These are phyloP conservation scores for Penicillium chermesinum DNA, from an alignment of 495 filamentous ascomycete genomes.

Conservation along the genomic window DNA sequence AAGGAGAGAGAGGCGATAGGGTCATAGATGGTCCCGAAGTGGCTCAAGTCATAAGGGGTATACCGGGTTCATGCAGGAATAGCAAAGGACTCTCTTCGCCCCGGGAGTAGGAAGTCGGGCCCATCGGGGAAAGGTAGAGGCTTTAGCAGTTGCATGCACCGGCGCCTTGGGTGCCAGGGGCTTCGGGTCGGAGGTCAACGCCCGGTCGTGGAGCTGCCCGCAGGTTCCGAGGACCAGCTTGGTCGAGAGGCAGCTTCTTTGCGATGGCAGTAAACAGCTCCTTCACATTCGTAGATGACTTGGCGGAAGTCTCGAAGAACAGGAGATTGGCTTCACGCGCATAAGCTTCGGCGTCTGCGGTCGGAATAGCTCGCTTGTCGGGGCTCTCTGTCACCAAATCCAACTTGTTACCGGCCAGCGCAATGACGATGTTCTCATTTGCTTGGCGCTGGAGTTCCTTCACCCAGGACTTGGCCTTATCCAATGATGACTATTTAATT, in stretches of 20 bases:
- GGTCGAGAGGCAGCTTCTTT: constrained; percentile 92
- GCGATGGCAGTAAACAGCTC: constrained; percentile 98
- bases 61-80: background rate
- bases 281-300: constrained; percentile 90
- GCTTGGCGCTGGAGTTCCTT: constrained; percentile 98
- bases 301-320: constrained; percentile 97
- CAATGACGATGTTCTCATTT: constrained; percentile 99
- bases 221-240: constrained; percentile 79
- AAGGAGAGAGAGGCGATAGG: constrained; percentile 1
- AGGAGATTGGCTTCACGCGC: constrained; percentile 86
- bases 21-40: background rate
- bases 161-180: constrained; percentile 66
- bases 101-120: background rate
- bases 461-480: constrained; percentile 99
- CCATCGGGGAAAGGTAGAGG: background rate
- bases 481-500: constrained; percentile 73
- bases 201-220: constrained; percentile 71
- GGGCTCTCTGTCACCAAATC: constrained; percentile 87
- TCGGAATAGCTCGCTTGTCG: constrained; percentile 85
- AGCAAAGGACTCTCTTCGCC: background rate
- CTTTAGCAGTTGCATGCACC: constrained; percentile 71
- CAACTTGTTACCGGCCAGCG: constrained; percentile 93
- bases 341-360: constrained; percentile 90
- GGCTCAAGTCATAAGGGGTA: constrained; percentile 4
- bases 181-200: constrained; percentile 75